phyloP scores from a whole-genome alignment of 164 flowering plant species.

The Magnolia changhungtana region DNA sequence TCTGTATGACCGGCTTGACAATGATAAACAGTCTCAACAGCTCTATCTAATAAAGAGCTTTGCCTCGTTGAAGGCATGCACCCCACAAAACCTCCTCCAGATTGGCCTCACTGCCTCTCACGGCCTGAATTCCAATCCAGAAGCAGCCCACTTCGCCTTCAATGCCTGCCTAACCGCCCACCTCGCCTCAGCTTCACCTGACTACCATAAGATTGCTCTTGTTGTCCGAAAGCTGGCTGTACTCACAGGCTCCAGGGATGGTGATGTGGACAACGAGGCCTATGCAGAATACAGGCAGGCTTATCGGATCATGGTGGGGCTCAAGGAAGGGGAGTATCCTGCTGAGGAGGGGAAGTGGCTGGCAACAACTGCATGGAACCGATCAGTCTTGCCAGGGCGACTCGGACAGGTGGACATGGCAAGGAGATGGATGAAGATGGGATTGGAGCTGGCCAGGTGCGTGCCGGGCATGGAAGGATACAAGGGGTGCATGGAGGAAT shows the following conservation, averaged over 20 bases:
- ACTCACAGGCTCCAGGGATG: slow-evolving; percentile 17
- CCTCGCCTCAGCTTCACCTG: slow-evolving; percentile 26
- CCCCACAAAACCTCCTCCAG: slow-evolving; percentile 26
- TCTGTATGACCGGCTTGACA: slow-evolving; percentile 52
- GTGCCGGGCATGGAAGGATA: slow-evolving; percentile 60
- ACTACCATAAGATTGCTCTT: slow-evolving; percentile 24
- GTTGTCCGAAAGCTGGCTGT: slow-evolving; percentile 26
- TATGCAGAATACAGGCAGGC: slow-evolving; percentile 68
- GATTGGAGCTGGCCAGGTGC: slow-evolving; percentile 60
- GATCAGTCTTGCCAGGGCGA: slow-evolving; percentile 66
- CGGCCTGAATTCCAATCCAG: slow-evolving; percentile 21
- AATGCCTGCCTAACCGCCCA: slow-evolving; percentile 25
- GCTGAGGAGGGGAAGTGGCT: slow-evolving; percentile 87
- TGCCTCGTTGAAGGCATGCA: slow-evolving; percentile 27
- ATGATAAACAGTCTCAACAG: slow-evolving; percentile 40
- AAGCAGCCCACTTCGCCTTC: slow-evolving; percentile 25
- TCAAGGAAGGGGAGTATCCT: slow-evolving; percentile 81
- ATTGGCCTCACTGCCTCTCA: slow-evolving; percentile 25
- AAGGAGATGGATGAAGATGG: slow-evolving; percentile 76
- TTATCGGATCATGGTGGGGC: slow-evolving; percentile 71
- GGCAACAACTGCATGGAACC: slow-evolving; percentile 85
- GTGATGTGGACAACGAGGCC: slow-evolving; percentile 50
- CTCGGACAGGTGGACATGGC: slow-evolving; percentile 54
- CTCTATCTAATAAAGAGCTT: slow-evolving; percentile 38
- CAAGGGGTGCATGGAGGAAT: slow-evolving; percentile 70